Percentiles rank a stretch among this genome's conserved stretches.
These are phyloP conservation scores for Suillus variegatus DNA, from an alignment of 768 basidiomycete genomes.

Conservation along the genomic window DNA sequence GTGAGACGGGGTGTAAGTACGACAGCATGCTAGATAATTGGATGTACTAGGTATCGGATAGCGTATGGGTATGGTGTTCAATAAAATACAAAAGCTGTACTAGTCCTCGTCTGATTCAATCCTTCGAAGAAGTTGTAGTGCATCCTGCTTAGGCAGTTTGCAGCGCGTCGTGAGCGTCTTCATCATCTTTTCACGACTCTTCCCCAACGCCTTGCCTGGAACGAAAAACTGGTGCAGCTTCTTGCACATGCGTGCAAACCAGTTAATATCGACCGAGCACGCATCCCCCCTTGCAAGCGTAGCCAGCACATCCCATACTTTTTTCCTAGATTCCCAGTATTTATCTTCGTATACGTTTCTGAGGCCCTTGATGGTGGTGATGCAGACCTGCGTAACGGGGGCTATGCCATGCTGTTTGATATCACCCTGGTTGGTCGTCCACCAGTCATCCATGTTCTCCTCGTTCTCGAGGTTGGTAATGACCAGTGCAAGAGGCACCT, in stretches of 20 bases:
- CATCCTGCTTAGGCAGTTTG: constrained; percentile 19
- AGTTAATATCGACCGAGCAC: neutral
- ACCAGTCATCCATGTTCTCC: constrained; percentile 38
- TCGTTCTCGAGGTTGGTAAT: constrained; percentile 38
- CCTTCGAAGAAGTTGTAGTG: constrained; percentile 23
- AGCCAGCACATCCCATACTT: constrained; percentile 22
- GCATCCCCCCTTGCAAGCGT: neutral
- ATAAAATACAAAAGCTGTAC: neutral
- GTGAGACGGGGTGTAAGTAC: neutral
- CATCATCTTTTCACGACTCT: constrained; percentile 1
- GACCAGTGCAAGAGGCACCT: constrained; percentile 33
- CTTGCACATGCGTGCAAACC: neutral
- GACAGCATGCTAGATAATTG: neutral
- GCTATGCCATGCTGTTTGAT: constrained; percentile 23
- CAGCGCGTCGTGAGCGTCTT: constrained; percentile 27
- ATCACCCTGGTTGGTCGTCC: constrained; percentile 27
- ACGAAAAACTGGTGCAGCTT: neutral
- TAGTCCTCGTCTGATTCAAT: constrained; percentile 7
- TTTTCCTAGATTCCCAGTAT: constrained; percentile 25
- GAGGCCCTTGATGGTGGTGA: constrained; percentile 21
- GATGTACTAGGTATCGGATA: neutral
- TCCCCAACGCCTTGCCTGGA: neutral
- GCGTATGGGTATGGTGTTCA: neutral
- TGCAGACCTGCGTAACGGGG: constrained; percentile 32
- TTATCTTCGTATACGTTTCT: neutral